Base-by-base conservation (phyloP, 768 basidiomycete species). In the Rhodosporidiobolus sp. region DNA sequence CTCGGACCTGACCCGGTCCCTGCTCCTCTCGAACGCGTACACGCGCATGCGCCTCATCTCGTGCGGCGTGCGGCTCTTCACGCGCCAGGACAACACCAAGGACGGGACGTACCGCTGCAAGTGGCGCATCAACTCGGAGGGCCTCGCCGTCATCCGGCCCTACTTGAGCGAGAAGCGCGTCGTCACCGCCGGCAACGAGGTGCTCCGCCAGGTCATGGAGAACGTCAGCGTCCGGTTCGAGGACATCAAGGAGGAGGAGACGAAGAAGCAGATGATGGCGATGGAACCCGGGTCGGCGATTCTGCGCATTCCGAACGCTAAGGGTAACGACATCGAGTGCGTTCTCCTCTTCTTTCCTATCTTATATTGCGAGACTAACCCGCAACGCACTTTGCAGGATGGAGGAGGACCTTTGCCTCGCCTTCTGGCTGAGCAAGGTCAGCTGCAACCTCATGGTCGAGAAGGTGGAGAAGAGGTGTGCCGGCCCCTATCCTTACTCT, bases 381-480 rank as follows among this genome's bases (percentile, higher is more conserved):
- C 58, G 70, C 28, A 26, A 3, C 65, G 61, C 19, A 26, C n/a
- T 57, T 48, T 62, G 28, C 66, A 93, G 90, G 10, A 83, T 92
- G 48, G 83, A 85, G n/a, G 87, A 91, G 75, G 88, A 92, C 63
- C 84, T 98, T 34, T 81, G 89, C n/a, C 82, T 97, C n/a, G 95
- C 96, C 0, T 85, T 98, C 63, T 98, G 95, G 96, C 94, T 91
- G 82, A 93, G 92, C 4, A 89, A 89, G 69, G 87, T 88, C 20
- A 95, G 93, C 0, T 80, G 95, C 63, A 87, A 89, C 0, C 84
- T 98, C 69, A 93, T 98, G 92, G 88, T 96, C 65, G 94, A 98
- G 82, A 99, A 98, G 81, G 90, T 90, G 79, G 91, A 93, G 34
- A 98, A 98, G 82, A 92, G 90, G 94, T 92, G 55, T 19, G 83